Percentiles rank a stretch among this genome's conserved stretches.
Conservation (phyloP, 148 eudicot species). For the Vaccinium corymbosum region DNA sequence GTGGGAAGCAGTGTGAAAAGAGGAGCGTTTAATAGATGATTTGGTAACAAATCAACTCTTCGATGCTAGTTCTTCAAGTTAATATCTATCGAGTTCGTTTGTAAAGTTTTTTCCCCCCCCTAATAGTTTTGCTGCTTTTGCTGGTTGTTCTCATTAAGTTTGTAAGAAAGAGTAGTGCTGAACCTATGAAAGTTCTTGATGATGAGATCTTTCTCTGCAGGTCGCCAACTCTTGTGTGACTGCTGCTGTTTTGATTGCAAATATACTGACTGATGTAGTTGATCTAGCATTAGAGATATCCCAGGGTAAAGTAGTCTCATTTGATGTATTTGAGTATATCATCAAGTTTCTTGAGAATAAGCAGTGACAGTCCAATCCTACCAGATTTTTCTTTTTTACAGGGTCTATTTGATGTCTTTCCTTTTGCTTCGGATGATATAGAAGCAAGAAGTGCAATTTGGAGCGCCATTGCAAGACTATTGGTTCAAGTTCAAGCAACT, state of each 20-base stretch:
- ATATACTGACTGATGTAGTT: conserved; percentile 67
- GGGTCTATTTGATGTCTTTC: conserved; percentile 68
- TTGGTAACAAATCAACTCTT: background rate
- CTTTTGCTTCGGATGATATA: conserved; percentile 73
- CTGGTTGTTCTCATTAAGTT: background rate
- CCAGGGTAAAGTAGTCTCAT: conserved; percentile 49
- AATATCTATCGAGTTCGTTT: background rate
- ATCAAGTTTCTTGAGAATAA: background rate
- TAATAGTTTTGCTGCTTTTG: background rate
- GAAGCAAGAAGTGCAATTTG: conserved; percentile 88
- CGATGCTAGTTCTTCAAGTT: background rate
- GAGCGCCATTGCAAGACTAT: conserved; percentile 61
- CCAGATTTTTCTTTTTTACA: conserved; percentile 63
- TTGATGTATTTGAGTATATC: background rate
- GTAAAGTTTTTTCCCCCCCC: background rate
- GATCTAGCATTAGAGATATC: conserved; percentile 56
- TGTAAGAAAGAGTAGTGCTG: background rate
- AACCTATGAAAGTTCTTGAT: background rate
- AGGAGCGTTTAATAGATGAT: background rate
- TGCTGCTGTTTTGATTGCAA: conserved; percentile 79
- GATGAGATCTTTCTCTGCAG: conserved; percentile 38
- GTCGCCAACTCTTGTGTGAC: conserved; percentile 81
- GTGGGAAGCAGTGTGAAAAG: background rate
- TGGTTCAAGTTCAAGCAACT: conserved; percentile 37
- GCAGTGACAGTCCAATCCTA: conserved; percentile 23